These are phyloP conservation scores for Cladobotryum protrusum DNA, from an alignment of 2,329 filamentous ascomycete species.

Conservation along the genomic window DNA sequence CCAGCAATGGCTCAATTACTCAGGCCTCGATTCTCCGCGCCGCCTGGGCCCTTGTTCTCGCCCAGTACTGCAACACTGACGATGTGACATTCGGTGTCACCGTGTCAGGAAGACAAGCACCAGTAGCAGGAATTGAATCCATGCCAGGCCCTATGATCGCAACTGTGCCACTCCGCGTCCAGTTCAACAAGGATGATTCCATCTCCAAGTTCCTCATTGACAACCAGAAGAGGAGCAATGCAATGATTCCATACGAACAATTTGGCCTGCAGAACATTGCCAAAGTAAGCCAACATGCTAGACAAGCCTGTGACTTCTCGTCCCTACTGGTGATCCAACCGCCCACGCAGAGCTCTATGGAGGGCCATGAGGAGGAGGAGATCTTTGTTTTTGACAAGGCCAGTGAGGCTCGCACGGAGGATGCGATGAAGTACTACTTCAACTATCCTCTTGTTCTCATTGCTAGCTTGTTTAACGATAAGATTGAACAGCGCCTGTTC, in stretches of 20 bases:
- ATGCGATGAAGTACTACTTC: conserved; percentile 7
- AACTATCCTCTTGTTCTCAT: conserved; percentile 6
- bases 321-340: conserved; percentile 6
- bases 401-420: not conserved
- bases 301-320: conserved; percentile 4
- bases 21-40: conserved; percentile 7
- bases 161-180: conserved; percentile 13
- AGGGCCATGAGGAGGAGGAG: conserved; percentile 6
- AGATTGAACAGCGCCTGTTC: not conserved
- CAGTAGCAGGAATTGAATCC: not conserved
- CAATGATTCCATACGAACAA: conserved; percentile 7
- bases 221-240: conserved; percentile 12
- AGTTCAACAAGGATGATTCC: conserved; percentile 5
- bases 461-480: not conserved
- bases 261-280: conserved; percentile 8
- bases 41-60: conserved; percentile 7
- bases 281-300: conserved; percentile 1
- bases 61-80: conserved; percentile 8
- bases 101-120: conserved; percentile 14
- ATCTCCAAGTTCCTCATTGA: conserved; percentile 9
- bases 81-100: conserved; percentile 13
- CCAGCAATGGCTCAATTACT: not conserved
- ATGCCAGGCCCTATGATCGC: conserved; percentile 5
- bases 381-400: conserved; percentile 13
- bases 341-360: not conserved